Conservation (phyloP, 441 rosid species). For the Euphorbia schlechtendalii region DNA sequence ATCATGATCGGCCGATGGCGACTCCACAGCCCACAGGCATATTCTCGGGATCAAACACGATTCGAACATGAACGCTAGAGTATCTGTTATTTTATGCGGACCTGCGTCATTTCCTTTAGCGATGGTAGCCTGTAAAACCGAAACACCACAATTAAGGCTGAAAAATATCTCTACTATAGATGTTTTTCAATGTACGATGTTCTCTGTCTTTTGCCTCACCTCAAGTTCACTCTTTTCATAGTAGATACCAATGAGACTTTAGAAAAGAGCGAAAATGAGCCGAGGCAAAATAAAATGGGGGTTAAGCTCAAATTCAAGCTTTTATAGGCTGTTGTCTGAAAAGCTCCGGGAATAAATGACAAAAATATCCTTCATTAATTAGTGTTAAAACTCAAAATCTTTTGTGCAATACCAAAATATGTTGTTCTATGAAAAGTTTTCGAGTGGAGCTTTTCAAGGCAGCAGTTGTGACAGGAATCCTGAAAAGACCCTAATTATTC, state of each 20-base stretch:
- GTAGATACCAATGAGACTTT: background rate
- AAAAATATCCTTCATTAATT: too few species aligned
- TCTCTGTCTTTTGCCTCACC: background rate
- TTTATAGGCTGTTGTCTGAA: too few species aligned
- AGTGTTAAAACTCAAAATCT: too few species aligned
- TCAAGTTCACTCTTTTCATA: background rate
- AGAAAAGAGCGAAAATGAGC: background rate
- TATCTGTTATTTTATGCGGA: slow-evolving; percentile 55
- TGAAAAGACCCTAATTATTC: too few species aligned
- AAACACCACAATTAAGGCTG: too few species aligned
- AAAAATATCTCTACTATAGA: background rate
- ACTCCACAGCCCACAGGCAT: slow-evolving; percentile 79
- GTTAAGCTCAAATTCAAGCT: too few species aligned
- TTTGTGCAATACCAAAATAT: too few species aligned
- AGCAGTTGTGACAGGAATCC: too few species aligned
- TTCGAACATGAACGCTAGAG: slow-evolving; percentile 97
- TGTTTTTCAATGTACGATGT: background rate
- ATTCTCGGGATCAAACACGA: slow-evolving; percentile 83
- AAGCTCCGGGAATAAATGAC: too few species aligned
- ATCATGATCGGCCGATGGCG: slow-evolving; percentile 56
- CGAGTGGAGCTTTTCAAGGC: too few species aligned
- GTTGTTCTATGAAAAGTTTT: too few species aligned
- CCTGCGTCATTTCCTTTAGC: slow-evolving; percentile 52
- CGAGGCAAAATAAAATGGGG: too few species aligned
- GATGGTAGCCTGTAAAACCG: slow-evolving; percentile 63